Conservation (phyloP, 768 basidiomycete species). For the Dacryopinax spathularia region DNA sequence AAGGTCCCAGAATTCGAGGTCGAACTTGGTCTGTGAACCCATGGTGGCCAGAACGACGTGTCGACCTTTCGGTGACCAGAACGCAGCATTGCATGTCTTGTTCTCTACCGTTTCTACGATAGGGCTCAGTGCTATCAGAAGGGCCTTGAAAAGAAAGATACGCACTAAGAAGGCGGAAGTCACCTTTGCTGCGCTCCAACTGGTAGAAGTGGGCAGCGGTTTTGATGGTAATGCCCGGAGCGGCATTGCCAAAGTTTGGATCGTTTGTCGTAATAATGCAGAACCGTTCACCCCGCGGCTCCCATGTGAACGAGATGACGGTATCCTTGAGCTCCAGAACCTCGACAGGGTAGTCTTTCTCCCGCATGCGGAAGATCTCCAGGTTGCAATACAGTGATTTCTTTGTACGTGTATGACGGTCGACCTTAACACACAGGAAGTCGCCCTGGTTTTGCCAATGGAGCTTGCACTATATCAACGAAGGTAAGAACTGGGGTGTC, state of each 20-base stretch:
- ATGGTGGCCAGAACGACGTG: conserved; percentile 93
- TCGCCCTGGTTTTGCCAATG: conserved; percentile 98
- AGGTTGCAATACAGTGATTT: conserved; percentile 97
- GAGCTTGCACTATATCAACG: conserved; percentile 67
- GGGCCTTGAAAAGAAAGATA: not conserved
- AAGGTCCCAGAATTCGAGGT: conserved; percentile 97
- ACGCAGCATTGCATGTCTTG: conserved; percentile 83
- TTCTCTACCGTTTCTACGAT: conserved; percentile 52
- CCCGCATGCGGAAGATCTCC: conserved; percentile 92
- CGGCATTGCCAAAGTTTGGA: conserved; percentile 80
- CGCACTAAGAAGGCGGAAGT: conserved; percentile 79
- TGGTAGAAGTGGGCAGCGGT: conserved; percentile 95
- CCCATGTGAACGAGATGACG: conserved; percentile 95
- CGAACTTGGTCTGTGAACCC: conserved; percentile 87
- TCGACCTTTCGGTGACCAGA: conserved; percentile 93
- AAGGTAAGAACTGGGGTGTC: not conserved
- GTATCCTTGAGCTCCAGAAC: conserved; percentile 95
- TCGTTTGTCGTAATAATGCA: conserved; percentile 89
- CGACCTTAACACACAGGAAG: conserved; percentile 97
- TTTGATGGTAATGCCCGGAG: conserved; percentile 85
- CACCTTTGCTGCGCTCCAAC: conserved; percentile 77
- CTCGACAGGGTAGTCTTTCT: conserved; percentile 96
- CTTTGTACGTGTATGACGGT: conserved; percentile 96
- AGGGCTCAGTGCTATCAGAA: not conserved
- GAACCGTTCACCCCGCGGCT: conserved; percentile 93